Base-by-base conservation (phyloP, 2,329 filamentous ascomycete genomes). In the Gaeumannomyces tritici region DNA sequence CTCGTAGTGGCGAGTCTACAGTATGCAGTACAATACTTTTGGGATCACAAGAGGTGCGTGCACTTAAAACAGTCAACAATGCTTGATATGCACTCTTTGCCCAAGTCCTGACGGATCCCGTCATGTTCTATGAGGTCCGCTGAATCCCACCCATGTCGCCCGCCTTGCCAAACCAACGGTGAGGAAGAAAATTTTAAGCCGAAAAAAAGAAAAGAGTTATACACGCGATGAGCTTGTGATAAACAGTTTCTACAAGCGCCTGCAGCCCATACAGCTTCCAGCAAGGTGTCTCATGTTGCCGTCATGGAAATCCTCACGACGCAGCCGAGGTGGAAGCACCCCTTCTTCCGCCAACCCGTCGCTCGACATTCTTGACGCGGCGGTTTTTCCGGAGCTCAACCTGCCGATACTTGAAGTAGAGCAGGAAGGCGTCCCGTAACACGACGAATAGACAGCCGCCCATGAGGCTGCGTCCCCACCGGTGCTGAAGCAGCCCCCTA, bases 401-500 rank as follows among this genome's bases (percentile, higher is more conserved):
- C 64, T 79, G 80, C 65, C 84, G 78, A 71, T 86, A 86, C 74
- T 88, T 89, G 66, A 81, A 79, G 69, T 87, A 89, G 28, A 89
- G 73, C 63, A 78, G 76, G 60, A 88, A 75, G 3, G 78, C 79
- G 68, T 89, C 86, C 73, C 93, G 95, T 61, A 96, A 74, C 12
- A 96, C 87, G 21, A 98, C 87, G 69, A 93, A 96, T 26, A 96
- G 76, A 71, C 91, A 95, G 0, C 95, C 95, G 1, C 95, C 95
- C 1, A 95, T 82, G 3, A 99, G 79, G 69, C 90, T 97, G 62
- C 95, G 82, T 1, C 92, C 95, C 91, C 95, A 98, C 63, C 88
- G 86, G 67, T 89, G 85, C 70, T 95, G 90, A 35, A 99, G 73
- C 29, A 98, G 78, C 0, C 89, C 88, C 0, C 84, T 83, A 0